Base-by-base conservation (phyloP, 179 eudicot species). In the Amaranthus tricolor region DNA sequence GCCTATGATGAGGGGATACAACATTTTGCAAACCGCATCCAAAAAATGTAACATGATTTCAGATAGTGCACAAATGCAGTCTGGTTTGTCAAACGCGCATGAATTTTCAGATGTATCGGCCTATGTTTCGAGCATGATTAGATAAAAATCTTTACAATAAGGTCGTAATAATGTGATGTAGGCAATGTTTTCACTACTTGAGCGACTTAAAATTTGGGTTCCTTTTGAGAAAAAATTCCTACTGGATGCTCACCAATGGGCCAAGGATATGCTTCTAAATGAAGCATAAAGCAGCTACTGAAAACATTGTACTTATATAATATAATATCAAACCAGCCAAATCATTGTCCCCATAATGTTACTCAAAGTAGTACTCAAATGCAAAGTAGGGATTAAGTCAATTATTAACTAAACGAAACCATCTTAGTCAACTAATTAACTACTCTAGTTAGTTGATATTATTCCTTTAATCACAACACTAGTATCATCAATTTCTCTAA, bases 271-370 rank as follows among this genome's bases (percentile, higher is more conserved):
- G 9, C 71, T 67, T 67, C 56, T 17, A 20, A 50, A 49, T 19
- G 57, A 67, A 67, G 71, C 12, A 49, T 48, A 17, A 15, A 12
- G 7, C 44, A 49, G 20, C 11, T 20, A 67, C 49, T 17, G 51
- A 67, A 66, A 3, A n/a, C 31, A 5, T 47, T 24, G 21, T 59
- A 19, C 12, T 47, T 24, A 59, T 59, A 19, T 7, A 11, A 24
- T 7, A 19, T 66, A 49, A 66, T 52, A 21, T 20, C 51, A 48
- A 44, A 45, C 51, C 47, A 56, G 21, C 14, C 13, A 72, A 54
- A 68, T 53, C 62, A 79, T 79, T 74, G 57, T 67, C 59, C 11
- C 75, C 59, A 62, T 7, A 71, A 71, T 49, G 55, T 47, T 19
- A 75, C 78, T 70, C 71, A 63, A 74, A 79, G 70, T 62, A 51